These are phyloP conservation scores for Botrytis tulipae DNA, from an alignment of 2,329 filamentous ascomycete genomes.

Conservation along the genomic window DNA sequence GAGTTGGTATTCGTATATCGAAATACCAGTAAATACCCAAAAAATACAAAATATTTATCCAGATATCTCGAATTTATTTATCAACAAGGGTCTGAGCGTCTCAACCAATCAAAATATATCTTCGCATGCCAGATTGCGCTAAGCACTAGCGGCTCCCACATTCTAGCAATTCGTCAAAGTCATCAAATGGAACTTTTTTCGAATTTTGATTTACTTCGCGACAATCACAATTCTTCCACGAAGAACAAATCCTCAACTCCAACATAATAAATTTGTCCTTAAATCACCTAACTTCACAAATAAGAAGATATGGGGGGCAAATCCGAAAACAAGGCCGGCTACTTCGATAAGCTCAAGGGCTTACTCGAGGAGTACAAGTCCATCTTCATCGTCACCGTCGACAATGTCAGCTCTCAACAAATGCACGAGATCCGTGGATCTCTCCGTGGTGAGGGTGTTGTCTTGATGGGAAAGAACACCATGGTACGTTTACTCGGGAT, in stretches of 20 bases:
- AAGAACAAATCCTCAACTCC: slow-evolving; percentile 24
- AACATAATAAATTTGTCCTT: slow-evolving; percentile 61
- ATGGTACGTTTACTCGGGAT: slow-evolving; percentile 62
- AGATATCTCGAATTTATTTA: slow-evolving; percentile 9
- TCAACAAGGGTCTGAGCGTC: not conserved
- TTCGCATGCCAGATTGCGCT: slow-evolving; percentile 12
- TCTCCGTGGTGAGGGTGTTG: slow-evolving; percentile 87
- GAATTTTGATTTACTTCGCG: not conserved
- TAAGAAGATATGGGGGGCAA: slow-evolving; percentile 99
- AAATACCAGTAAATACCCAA: not conserved
- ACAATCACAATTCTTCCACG: slow-evolving; percentile 20
- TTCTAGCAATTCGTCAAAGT: slow-evolving; percentile 17
- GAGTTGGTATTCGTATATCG: not conserved
- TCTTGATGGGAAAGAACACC: slow-evolving; percentile 99
- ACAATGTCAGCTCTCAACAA: slow-evolving; percentile 99
- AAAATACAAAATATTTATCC: not conserved
- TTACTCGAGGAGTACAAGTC: slow-evolving; percentile 95
- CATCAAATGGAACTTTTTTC: slow-evolving; percentile 1
- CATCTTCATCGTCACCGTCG: slow-evolving; percentile 94
- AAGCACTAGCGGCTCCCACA: slow-evolving; percentile 20
- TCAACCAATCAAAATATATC: slow-evolving; percentile 8
- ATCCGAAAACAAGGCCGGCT: slow-evolving; percentile 86
- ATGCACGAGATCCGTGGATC: slow-evolving; percentile 99
- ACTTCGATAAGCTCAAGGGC: slow-evolving; percentile 99
- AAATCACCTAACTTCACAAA: slow-evolving; percentile 95